These are phyloP conservation scores for Rubia balearica DNA, from an alignment of 305 asterid species.

Conservation along the genomic window DNA sequence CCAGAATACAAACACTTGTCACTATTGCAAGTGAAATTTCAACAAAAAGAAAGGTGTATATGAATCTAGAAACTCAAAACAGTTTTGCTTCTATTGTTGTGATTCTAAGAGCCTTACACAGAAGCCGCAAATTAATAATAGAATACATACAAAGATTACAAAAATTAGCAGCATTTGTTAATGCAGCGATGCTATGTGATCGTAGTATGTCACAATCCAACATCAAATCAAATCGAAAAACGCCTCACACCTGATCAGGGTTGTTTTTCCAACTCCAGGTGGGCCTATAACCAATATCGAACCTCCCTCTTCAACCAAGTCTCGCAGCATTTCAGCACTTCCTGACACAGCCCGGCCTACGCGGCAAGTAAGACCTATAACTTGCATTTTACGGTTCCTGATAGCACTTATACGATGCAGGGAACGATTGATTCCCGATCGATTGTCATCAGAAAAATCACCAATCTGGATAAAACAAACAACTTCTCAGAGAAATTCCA, in stretches of 20 bases:
- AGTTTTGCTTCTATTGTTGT: neutral
- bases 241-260: constrained; percentile 67
- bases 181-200: neutral
- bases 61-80: neutral
- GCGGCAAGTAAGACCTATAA: constrained; percentile 95
- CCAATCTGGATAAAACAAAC: constrained; percentile 58
- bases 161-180: neutral
- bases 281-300: constrained; percentile 96
- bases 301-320: constrained; percentile 78
- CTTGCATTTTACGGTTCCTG: constrained; percentile 85
- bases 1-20: constrained; percentile 10
- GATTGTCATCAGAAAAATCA: constrained; percentile 93
- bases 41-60: neutral
- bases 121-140: neutral
- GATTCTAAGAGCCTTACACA: neutral
- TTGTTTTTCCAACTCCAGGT: constrained; percentile 98
- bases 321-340: constrained; percentile 92
- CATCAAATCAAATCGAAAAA: neutral
- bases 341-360: constrained; percentile 98
- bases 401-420: constrained; percentile 97
- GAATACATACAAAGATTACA: neutral
- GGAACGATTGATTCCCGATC: constrained; percentile 85
- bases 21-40: neutral
- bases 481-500: constrained; percentile 17
- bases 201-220: neutral